Percentiles rank a stretch among this genome's conserved stretches.
Conservation (phyloP, 345 rosid species). For the Camelina neglecta region DNA sequence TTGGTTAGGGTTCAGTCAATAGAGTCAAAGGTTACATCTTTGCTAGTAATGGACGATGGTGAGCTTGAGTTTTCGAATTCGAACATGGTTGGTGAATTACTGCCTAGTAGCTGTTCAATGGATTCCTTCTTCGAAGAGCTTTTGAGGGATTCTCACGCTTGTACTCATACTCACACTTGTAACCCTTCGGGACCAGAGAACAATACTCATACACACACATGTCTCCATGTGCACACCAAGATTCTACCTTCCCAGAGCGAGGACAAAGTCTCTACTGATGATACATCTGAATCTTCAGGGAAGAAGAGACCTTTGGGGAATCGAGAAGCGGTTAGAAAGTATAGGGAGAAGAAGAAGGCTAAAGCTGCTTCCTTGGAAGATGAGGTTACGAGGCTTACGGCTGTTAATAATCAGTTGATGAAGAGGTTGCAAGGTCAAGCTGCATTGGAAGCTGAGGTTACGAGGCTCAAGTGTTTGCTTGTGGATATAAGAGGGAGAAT, state of each 20-base stretch:
- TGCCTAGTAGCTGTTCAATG: slow-evolving; percentile 63
- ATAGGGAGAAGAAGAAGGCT: slow-evolving; percentile 96
- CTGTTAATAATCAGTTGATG: slow-evolving; percentile 78
- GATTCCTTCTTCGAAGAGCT: slow-evolving; percentile 72
- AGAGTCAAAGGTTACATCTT: slow-evolving; percentile 2
- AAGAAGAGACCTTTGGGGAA: slow-evolving; percentile 80
- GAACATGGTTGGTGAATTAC: slow-evolving; percentile 50
- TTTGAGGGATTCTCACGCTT: slow-evolving; percentile 71
- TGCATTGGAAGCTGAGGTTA: slow-evolving; percentile 82
- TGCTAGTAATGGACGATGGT: slow-evolving; percentile 72
- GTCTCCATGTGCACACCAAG: slow-evolving; percentile 91
- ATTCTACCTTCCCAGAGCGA: slow-evolving; percentile 61
- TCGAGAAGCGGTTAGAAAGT: slow-evolving; percentile 90
- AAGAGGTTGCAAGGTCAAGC: slow-evolving; percentile 92
- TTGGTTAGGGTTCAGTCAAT: not conserved
- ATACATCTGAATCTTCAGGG: slow-evolving; percentile 66
- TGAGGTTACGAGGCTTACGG: slow-evolving; percentile 67
- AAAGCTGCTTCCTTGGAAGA: slow-evolving; percentile 90
- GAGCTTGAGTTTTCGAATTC: slow-evolving; percentile 75
- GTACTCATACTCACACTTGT: slow-evolving; percentile 95
- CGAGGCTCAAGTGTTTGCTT: slow-evolving; percentile 95
- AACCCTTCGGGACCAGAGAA: slow-evolving; percentile 96
- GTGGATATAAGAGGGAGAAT: slow-evolving; percentile 94
- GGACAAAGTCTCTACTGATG: slow-evolving; percentile 71
- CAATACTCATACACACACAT: slow-evolving; percentile 85